Evolutionary conservation across 169 alveolate species (phyloP).

Genomic region (Sarcocystis neurona): DNA sequence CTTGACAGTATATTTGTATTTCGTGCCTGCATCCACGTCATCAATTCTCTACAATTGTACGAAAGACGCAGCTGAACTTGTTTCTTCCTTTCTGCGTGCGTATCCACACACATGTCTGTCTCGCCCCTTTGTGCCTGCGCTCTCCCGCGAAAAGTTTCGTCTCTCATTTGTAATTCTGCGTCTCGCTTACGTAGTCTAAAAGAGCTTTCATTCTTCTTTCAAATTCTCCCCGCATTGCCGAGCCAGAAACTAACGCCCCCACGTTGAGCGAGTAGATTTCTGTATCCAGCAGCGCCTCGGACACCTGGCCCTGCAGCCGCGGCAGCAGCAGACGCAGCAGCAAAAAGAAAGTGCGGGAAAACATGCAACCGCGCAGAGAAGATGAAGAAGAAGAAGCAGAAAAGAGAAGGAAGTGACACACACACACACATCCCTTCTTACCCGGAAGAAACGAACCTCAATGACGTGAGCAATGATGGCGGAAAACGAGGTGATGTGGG

Average conservation of each 20-base stretch:
- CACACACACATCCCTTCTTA: no score
- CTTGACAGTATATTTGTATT: no score
- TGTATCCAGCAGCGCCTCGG: constrained; percentile 75
- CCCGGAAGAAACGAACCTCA: no score
- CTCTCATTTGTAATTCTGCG: background rate
- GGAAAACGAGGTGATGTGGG: no score
- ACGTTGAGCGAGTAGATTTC: constrained; percentile 79
- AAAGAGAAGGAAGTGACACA: background rate
- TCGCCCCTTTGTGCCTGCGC: background rate
- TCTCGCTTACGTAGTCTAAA: constrained; percentile 79
- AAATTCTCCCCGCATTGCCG: constrained; percentile 84
- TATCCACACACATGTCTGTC: background rate
- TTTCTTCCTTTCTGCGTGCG: background rate
- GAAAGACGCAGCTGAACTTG: background rate
- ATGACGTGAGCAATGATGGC: no score
- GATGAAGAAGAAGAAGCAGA: background rate
- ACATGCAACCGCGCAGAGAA: background rate
- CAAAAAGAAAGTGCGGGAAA: background rate
- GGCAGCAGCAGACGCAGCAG: background rate
- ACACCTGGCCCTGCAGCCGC: constrained; percentile 83
- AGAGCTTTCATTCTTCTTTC: constrained; percentile 84
- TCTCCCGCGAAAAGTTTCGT: background rate
- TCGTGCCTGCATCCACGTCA: background rate
- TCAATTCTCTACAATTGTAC: background rate
- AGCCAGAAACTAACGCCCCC: constrained; percentile 80